Conservation (phyloP, 192 early-diverging fungal genomes). For the Coemansia brasiliensis region DNA sequence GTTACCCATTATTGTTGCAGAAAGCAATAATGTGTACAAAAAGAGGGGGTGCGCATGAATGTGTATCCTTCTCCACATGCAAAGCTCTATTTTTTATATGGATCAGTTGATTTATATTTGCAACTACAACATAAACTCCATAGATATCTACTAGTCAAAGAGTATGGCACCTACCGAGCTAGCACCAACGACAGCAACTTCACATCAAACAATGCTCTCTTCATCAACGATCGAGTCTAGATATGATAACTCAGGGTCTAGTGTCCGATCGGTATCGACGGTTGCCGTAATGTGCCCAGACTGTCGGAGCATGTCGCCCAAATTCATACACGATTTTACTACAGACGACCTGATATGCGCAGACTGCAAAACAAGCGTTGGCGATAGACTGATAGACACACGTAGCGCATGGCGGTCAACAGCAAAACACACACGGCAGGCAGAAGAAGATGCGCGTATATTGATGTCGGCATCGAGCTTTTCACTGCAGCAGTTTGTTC, state of each 20-base stretch:
- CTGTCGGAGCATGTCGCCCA: slow-evolving; percentile 75
- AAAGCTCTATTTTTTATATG: neutral
- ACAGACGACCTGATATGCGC: slow-evolving; percentile 89
- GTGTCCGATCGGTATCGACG: neutral
- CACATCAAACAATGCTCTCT: slow-evolving; percentile 21
- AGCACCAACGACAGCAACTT: slow-evolving; percentile 7
- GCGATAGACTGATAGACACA: slow-evolving; percentile 88
- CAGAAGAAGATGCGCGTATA: slow-evolving; percentile 1
- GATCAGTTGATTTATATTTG: neutral
- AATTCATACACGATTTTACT: slow-evolving; percentile 89
- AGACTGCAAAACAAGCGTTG: slow-evolving; percentile 85
- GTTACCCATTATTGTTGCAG: neutral
- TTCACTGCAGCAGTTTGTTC: slow-evolving; percentile 73
- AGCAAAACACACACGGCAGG: slow-evolving; percentile 3
- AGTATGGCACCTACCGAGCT: slow-evolving; percentile 9
- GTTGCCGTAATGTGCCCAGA: slow-evolving; percentile 65
- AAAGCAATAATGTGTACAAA: slow-evolving; percentile 2
- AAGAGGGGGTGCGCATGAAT: no score
- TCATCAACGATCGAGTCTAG: slow-evolving; percentile 8
- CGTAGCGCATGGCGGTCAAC: slow-evolving; percentile 79
- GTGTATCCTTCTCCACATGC: no score
- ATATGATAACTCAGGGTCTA: neutral
- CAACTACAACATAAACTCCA: neutral
- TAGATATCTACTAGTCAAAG: no score
- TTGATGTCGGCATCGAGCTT: slow-evolving; percentile 3